Base-by-base conservation (phyloP, 495 filamentous ascomycete species). In the Xylaria longipes region DNA sequence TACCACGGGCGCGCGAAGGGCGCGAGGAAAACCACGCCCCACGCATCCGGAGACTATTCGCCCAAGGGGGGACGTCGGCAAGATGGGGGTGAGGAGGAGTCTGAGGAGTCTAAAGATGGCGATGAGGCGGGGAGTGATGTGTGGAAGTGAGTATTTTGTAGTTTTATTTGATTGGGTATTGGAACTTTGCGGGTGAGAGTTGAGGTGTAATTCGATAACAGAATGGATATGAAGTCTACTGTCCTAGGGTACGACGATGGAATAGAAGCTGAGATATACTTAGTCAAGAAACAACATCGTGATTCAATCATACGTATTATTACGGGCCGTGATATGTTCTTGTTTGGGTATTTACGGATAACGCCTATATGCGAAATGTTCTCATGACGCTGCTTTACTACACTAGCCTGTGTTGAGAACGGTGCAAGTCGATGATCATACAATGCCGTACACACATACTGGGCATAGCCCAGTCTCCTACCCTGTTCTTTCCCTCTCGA, bases 1-100 rank as follows among this genome's bases (percentile, higher is more conserved):
- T 80, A 78, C 62, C 79, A 80, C 41, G 79, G 79, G 17, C 72
- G 79, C 39, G 71, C 74, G 68, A 79, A 76, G 72, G 43, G 56
- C 17, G 2, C 2, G 22, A 4, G 29, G 70, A 61, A 46, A 56
- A 43, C 43, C 22, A 31, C 35, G 11, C 9, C 14, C 11, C 11
- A 27, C 25, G 31, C 46, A 14, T 14, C 33, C 15, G 20, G 65
- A 20, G 48, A 57, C 33, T 37, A 37, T 50, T 43, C 50, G 69
- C 48, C 46, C 66, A 54, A 56, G 68, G 25, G 52, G 56, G 1
- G 62, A 58, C 7, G 50, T 65, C 2, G 37, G 67, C 20, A 33
- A 50, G 45, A 41, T 41, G 14, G 48, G 46, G 17, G 58, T 63
- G 72, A 71, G 65, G 58, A 66, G 69, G 25, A 3, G 25, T 37